Percentiles rank a stretch among this genome's conserved stretches.
Conservation (phyloP, 495 filamentous ascomycete genomes). For the Tuber aestivum region DNA sequence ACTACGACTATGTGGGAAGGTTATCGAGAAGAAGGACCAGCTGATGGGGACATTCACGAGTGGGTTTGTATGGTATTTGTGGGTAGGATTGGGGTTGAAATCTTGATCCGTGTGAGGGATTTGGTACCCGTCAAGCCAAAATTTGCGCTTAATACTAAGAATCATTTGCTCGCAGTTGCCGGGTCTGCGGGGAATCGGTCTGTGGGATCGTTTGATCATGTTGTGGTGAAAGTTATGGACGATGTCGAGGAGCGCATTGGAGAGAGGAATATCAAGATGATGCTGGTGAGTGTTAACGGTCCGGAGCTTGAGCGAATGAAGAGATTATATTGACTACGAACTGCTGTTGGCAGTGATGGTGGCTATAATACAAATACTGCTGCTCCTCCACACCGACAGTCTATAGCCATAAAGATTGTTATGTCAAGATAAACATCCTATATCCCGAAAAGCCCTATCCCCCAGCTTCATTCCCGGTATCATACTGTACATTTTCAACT, state of each 20-base stretch:
- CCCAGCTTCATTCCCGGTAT: constrained; percentile 81
- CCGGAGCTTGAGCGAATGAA: background rate
- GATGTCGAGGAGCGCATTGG: constrained; percentile 91
- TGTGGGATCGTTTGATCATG: constrained; percentile 81
- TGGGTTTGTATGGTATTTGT: constrained; percentile 91
- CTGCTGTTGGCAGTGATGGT: background rate
- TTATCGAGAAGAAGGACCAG: constrained; percentile 77
- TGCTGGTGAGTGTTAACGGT: constrained; percentile 49
- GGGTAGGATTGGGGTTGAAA: constrained; percentile 88
- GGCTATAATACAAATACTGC: background rate
- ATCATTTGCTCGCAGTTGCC: constrained; percentile 59
- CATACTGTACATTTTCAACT: too few relatives aligned
- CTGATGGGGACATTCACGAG: constrained; percentile 96
- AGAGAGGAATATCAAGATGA: constrained; percentile 78
- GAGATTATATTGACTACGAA: background rate
- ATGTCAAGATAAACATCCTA: constrained; percentile 45
- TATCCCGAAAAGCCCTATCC: constrained; percentile 83
- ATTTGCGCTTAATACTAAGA: constrained; percentile 72
- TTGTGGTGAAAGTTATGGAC: constrained; percentile 78
- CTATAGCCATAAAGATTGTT: background rate
- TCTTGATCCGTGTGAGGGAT: constrained; percentile 77
- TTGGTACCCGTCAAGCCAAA: constrained; percentile 64
- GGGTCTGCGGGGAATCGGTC: constrained; percentile 49
- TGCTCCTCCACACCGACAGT: background rate
- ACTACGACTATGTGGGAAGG: constrained; percentile 78